Conservation (phyloP, 2,329 filamentous ascomycete species). For the Paraphaeosphaeria sporulosa region DNA sequence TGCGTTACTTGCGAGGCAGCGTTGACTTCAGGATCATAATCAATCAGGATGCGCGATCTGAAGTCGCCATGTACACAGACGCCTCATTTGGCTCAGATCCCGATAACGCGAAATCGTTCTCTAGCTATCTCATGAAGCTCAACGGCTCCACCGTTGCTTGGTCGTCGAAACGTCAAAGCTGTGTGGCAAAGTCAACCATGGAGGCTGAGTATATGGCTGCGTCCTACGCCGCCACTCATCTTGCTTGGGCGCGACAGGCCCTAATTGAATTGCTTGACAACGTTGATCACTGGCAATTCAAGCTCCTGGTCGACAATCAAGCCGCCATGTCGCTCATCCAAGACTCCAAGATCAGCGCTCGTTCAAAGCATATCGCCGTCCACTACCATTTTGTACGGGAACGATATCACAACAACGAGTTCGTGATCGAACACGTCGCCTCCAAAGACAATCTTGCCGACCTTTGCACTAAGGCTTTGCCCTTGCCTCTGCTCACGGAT, state of each 20-base stretch:
- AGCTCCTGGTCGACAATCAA: slow-evolving; percentile 16
- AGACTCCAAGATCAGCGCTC: too few relatives aligned
- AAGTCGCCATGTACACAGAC: slow-evolving; percentile 13
- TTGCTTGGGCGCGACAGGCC: slow-evolving; percentile 13
- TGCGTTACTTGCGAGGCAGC: slow-evolving; percentile 1
- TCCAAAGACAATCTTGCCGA: too few relatives aligned
- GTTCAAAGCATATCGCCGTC: too few relatives aligned
- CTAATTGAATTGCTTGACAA: neutral
- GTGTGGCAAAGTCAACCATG: too few relatives aligned
- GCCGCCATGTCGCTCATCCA: slow-evolving; percentile 11
- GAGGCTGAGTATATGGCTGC: too few relatives aligned
- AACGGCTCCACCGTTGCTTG: slow-evolving; percentile 25
- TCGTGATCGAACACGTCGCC: too few relatives aligned
- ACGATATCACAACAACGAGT: too few relatives aligned
- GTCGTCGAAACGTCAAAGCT: too few relatives aligned
- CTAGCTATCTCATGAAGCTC: slow-evolving; percentile 28
- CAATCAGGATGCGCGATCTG: too few relatives aligned
- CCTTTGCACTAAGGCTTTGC: too few relatives aligned
- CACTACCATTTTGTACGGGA: too few relatives aligned
- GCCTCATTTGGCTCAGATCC: slow-evolving; percentile 16
- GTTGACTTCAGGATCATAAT: neutral
- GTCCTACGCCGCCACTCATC: slow-evolving; percentile 14
- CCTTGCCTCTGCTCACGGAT: too few relatives aligned
- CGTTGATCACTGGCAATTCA: neutral
- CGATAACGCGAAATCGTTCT: slow-evolving; percentile 19